These are phyloP conservation scores for Mycena epipterygia DNA, from an alignment of 768 basidiomycete species.

Conservation along the genomic window DNA sequence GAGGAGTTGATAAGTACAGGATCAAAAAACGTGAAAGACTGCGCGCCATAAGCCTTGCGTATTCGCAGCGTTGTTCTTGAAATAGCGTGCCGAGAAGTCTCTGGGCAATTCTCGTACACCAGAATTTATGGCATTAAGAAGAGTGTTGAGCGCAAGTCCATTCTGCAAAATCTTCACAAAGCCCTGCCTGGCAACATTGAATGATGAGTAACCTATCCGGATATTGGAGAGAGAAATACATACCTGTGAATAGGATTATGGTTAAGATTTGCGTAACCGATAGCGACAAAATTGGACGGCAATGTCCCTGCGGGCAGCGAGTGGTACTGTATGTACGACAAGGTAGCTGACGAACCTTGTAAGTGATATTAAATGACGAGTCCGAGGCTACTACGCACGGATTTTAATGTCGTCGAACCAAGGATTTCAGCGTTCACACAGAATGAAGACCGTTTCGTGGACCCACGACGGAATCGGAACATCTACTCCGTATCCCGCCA, in stretches of 20 bases:
- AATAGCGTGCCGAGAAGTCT: conserved; percentile 24
- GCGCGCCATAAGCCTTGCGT: conserved; percentile 30
- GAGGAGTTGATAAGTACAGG: background rate
- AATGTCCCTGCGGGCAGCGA: conserved; percentile 25
- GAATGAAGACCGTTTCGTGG: conserved; percentile 14
- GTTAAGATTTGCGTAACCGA: conserved; percentile 39
- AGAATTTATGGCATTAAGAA: conserved; percentile 18
- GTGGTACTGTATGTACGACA: conserved; percentile 37
- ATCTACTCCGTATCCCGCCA: conserved; percentile 5
- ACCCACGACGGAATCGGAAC: conserved; percentile 4
- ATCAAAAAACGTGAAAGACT: too few relatives aligned
- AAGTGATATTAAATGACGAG: conserved; percentile 13
- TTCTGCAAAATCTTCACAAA: conserved; percentile 39
- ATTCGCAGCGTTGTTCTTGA: conserved; percentile 14
- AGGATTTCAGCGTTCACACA: conserved; percentile 1
- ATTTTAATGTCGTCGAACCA: conserved; percentile 21
- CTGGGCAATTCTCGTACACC: background rate
- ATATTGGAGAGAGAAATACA: background rate
- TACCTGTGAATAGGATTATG: conserved; percentile 42
- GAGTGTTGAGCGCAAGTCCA: conserved; percentile 35
- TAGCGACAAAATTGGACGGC: conserved; percentile 40
- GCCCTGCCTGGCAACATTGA: conserved; percentile 33
- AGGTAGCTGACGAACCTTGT: background rate
- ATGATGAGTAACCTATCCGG: background rate
- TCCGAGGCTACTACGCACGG: conserved; percentile 4